These are phyloP conservation scores for Sporothrix euskadiensis DNA, from an alignment of 2,329 filamentous ascomycete species.

Conservation along the genomic window DNA sequence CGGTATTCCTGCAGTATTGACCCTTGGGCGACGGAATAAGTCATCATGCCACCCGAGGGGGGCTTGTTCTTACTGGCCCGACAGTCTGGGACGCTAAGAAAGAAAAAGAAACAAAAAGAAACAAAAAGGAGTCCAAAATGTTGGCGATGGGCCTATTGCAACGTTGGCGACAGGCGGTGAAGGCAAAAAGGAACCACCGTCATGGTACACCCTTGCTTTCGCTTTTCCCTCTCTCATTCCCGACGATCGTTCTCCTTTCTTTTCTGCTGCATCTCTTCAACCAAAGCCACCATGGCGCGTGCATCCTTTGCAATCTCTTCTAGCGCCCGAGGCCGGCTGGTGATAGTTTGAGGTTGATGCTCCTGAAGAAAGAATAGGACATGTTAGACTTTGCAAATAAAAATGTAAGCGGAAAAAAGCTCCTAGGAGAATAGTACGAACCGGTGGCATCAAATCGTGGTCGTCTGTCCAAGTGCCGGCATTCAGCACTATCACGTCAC, in stretches of 20 bases:
- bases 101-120: slow-evolving; percentile 1
- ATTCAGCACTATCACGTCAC: background rate
- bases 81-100: background rate
- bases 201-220: background rate
- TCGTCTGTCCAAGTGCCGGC: background rate
- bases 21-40: background rate
- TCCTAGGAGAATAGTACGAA: background rate
- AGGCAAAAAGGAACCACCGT: background rate
- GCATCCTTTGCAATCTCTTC: background rate
- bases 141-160: background rate
- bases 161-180: background rate
- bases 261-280: background rate
- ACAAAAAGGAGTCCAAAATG: background rate
- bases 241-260: background rate
- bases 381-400: background rate
- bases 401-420: background rate
- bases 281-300: background rate
- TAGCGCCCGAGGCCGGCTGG: background rate
- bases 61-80: background rate
- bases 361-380: background rate
- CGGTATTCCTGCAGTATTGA: background rate
- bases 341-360: background rate
- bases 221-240: background rate
- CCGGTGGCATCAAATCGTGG: background rate
- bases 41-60: background rate